Evolutionary conservation across 208 protist genomes (phyloP).

Genomic region (Wallacemonas collosoma): DNA sequence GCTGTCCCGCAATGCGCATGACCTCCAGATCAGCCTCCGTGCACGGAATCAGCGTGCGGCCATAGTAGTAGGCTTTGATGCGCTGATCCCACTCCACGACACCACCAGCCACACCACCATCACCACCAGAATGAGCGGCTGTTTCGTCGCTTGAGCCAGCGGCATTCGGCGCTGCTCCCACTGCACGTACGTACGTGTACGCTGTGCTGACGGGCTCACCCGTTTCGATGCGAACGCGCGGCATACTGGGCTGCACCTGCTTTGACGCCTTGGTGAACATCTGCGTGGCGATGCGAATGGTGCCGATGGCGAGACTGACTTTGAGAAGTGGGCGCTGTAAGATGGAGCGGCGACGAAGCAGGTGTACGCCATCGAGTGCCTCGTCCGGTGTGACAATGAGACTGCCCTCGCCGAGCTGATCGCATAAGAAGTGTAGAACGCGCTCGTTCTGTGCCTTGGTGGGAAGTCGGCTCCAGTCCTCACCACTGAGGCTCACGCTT

Average conservation of each 20-base stretch:
- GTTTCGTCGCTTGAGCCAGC: not conserved
- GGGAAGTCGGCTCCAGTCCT: conserved; percentile 20
- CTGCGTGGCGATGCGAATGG: conserved; percentile 74
- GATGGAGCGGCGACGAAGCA: conserved; percentile 37
- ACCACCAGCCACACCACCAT: conserved; percentile 23
- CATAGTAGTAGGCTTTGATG: conserved; percentile 82
- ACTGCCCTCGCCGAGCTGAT: conserved; percentile 34
- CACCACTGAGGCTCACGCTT: conserved; percentile 19
- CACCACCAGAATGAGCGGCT: not conserved
- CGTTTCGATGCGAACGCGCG: conserved; percentile 37
- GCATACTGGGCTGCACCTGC: conserved; percentile 60
- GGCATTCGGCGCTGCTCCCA: not conserved
- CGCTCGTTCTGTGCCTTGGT: conserved; percentile 67
- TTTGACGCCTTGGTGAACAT: conserved; percentile 65
- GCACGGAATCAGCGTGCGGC: conserved; percentile 80
- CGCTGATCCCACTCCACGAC: conserved; percentile 25
- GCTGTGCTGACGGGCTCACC: conserved; percentile 44
- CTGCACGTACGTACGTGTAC: conserved; percentile 25
- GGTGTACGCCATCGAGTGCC: conserved; percentile 32
- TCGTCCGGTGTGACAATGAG: conserved; percentile 46
- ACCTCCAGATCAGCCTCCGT: conserved; percentile 62
- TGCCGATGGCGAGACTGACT: conserved; percentile 63
- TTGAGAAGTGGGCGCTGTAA: conserved; percentile 43
- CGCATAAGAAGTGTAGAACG: conserved; percentile 58
- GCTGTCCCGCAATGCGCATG: conserved; percentile 53